These are phyloP conservation scores for Cercospora brassicicola DNA, from an alignment of 2,329 filamentous ascomycete species.

Conservation along the genomic window DNA sequence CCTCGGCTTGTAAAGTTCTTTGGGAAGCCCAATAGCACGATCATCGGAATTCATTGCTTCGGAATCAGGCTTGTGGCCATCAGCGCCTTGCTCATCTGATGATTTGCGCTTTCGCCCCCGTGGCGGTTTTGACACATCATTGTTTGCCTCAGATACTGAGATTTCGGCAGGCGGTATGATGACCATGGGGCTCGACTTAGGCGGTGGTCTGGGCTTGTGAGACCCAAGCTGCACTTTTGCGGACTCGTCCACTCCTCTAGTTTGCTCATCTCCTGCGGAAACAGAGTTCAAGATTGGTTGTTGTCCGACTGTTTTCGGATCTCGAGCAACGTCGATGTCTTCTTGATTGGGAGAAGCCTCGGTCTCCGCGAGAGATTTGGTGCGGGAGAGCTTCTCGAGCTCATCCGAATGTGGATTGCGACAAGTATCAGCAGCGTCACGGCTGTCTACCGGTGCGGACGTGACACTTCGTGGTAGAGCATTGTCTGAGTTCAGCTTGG, in stretches of 20 bases:
- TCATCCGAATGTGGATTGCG: background rate
- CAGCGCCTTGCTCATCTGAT: conserved; percentile 8
- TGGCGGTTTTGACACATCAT: conserved; percentile 17
- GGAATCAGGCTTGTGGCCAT: conserved; percentile 11
- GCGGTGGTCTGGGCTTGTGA: conserved; percentile 9
- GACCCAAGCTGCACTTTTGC: background rate
- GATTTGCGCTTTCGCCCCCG: conserved; percentile 30
- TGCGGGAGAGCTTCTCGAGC: background rate
- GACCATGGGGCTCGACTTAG: conserved; percentile 25
- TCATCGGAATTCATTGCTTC: conserved; percentile 37
- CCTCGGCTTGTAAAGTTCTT: conserved; percentile 44
- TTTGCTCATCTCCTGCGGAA: background rate
- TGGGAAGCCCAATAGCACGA: conserved; percentile 40
- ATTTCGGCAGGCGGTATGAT: conserved; percentile 15
- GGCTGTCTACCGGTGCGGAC: background rate
- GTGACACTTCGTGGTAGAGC: background rate
- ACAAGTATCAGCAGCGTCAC: background rate
- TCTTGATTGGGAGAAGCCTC: background rate
- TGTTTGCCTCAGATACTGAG: conserved; percentile 21
- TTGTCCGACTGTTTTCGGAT: background rate
- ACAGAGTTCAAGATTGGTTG: background rate
- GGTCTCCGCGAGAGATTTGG: background rate
- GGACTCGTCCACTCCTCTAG: background rate
- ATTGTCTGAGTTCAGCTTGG: conserved; percentile 5
- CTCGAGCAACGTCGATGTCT: background rate